Evolutionary conservation across 768 basidiomycete species (phyloP), one percentile per base, ranked within the genome.

Genomic region (Boletus reticuloceps): DNA sequence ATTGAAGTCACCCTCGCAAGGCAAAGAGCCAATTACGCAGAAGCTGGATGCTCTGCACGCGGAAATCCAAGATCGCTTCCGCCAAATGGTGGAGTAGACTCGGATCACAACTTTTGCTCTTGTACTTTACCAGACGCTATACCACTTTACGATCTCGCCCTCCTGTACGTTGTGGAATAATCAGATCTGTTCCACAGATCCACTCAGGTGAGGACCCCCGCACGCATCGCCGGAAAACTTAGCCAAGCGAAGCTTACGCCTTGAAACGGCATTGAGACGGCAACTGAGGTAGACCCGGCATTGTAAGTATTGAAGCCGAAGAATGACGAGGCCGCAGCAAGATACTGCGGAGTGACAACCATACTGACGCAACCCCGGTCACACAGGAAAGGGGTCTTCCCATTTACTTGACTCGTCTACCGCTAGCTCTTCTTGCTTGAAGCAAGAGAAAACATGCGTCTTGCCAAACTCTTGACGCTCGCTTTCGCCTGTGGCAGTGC

Each of bases 21-120:
- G 94, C 38, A 81, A 94, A 73, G 91, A 93, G 55, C 72, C 79
- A 5, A 87, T 97, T 66, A 86, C 83, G 75, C 76, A 84, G 75
- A 94, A 90, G 71, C 74, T 94, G 66, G 91, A 96, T 68, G 79
- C 78, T 34, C 74, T 98, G 44, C 79, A 95, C 69, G 70, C 75
- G 51, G 94, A 97, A 75, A 97, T 98, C 58, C 87, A 88, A 66
- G 93, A 94, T 72, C 94, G 89, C 68, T 97, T 98, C 80, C 83
- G 91, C 55, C 87, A 89, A 72, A 73, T 93, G 72, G 87, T 78
- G 62, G 90, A 93, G 76, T 93, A 82, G 72, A 70, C 42, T 54
- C 17, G 27, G 27, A 29, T 37, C 36, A 45, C 44, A 49, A 45
- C 40, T 31, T 39, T 40, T 53, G 3, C 7, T 39, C 13, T 47